Evolutionary conservation across 768 basidiomycete genomes (phyloP), one percentile per base, ranked within the genome.

Genomic region (Mycena vitilis): DNA sequence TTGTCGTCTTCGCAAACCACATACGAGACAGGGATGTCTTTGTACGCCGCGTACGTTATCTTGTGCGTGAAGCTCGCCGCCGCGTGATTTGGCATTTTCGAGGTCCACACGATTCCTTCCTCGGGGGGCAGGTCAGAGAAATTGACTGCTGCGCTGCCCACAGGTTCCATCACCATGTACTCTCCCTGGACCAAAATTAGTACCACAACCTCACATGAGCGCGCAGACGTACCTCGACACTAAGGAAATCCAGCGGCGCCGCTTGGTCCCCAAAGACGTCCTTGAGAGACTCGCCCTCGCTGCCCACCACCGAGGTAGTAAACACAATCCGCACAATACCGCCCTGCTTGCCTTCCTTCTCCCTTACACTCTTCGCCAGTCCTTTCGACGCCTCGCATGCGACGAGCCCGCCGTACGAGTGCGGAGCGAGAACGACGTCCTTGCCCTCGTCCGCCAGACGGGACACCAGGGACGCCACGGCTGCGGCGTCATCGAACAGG

Each of bases 21-120:
- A n/a, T 44, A 58, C 16, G 57, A 58, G 9, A 34, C 44, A 5
- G 57, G 42, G 12, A 58, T 58, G 23, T 58, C 57, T 18, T 45
- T 58, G 57, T 58, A 58, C 16, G 57, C 40, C n/a, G 40, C 57
- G 22, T 58, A 58, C 22, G 57, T 58, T 42, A 45, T 8, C 11
- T 10, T 22, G 42, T 58, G 57, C 40, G 12, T 42, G 34, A 53
- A 53, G 25, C 51, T 53, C 25, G 30, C 51, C 30, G 51, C 51
- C 30, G 51, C 25, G 15, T 58, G 57, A 3, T 30, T 9, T 7
- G 40, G 9, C 22, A 58, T 3, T 18, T 58, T 42, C 23, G 22
- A 25, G 7, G 57, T 23, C 57, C 38, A 42, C 5, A 16, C 12
- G 13, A 58, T 22, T 25, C 13, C 40, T 12, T 58, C 34, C 2